Base-by-base conservation (phyloP, 23 red algal species). In the Gracilaria vermiculophylla region DNA sequence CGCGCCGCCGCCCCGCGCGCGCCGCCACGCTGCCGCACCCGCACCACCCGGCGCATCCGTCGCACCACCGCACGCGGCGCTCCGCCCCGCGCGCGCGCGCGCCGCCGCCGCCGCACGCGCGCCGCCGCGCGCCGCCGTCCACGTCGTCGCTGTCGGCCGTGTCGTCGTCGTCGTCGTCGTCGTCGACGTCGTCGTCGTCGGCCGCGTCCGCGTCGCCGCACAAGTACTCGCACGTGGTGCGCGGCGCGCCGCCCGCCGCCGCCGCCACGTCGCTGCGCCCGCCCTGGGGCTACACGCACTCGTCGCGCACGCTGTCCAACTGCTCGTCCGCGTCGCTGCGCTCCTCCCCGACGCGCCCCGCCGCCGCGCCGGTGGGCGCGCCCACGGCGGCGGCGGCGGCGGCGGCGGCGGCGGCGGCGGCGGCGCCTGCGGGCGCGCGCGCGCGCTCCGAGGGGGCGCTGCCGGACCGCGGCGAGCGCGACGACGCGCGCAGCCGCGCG, bases 281-380 rank as follows among this genome's bases (percentile, higher is more conserved):
- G 34, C 5, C 64, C 3, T 70, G 64, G 64, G 33, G 34, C 25
- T 70, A 70, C 34, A 70, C 64, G 35, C 64, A 70, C 64, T 70
- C 64, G 35, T 70, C 64, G 37, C 64, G 64, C 33, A 16, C 64
- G 64, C 34, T 5, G 64, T 42, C 34, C 64, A 54, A n/a, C n/a
- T n/a, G n/a, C n/a, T n/a, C n/a, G n/a, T n/a, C n/a, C n/a, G n/a
- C n/a, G n/a, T n/a, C n/a, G n/a, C n/a, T n/a, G n/a, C n/a, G n/a
- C n/a, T n/a, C n/a, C n/a, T 10, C 45, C 45, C 45, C 14, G 45
- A 15, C 56, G n/a, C 8, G 11, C 10, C 23, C 56, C 6, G 19
- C 56, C 10, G 27, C 56, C 19, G 23, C 56, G 19, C 56, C 23
- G 27, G 12, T 19, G 15, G 52, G 20, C 52, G 52, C 52, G 3